These are phyloP conservation scores for Silene noctiflora DNA, from an alignment of 179 eudicot genomes.

Conservation along the genomic window DNA sequence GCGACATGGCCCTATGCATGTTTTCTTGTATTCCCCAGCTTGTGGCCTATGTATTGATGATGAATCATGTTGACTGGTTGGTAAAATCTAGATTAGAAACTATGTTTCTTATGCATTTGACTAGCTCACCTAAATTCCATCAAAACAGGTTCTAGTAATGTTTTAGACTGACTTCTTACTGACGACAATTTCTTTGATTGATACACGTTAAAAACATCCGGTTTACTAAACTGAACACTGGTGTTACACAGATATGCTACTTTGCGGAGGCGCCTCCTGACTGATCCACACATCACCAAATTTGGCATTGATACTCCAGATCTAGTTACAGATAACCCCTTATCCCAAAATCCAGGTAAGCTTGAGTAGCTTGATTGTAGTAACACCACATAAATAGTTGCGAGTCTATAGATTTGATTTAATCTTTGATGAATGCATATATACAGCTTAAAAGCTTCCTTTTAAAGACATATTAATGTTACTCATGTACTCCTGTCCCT, in stretches of 20 bases:
- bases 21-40: not conserved
- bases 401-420: not conserved
- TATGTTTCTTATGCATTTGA: not conserved
- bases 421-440: not conserved
- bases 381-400: not conserved
- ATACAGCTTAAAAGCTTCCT: not conserved
- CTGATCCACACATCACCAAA: constrained; percentile 67
- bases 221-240: constrained; percentile 5
- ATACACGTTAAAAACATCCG: not conserved
- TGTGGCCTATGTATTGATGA: not conserved
- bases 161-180: not conserved
- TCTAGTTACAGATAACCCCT: constrained; percentile 76
- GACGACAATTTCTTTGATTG: constrained; percentile 1
- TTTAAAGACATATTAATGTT: not conserved
- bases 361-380: constrained; percentile 8
- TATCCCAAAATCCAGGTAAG: constrained; percentile 93
- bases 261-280: constrained; percentile 64
- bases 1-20: not conserved
- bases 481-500: not conserved
- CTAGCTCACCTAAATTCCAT: not conserved
- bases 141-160: not conserved
- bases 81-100: no score
- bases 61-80: no score
- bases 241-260: constrained; percentile 64
- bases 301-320: constrained; percentile 58